These are phyloP conservation scores for Plasmodium relictum DNA, from an alignment of 169 alveolate genomes.

Conservation along the genomic window DNA sequence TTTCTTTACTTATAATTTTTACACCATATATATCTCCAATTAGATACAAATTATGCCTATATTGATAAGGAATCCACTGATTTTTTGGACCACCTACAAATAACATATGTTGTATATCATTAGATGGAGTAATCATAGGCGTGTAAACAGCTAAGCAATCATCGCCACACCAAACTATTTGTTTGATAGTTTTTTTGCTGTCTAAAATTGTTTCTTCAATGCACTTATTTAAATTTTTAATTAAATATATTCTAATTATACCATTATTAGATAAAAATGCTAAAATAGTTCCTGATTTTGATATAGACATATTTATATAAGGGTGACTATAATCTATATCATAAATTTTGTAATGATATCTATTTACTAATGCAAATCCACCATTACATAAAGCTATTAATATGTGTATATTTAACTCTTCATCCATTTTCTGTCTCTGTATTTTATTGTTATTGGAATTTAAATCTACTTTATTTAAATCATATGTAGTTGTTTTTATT, in stretches of 20 bases:
- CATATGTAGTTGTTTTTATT: constrained; percentile 55
- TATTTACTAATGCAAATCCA: constrained; percentile 54
- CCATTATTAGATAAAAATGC: constrained; percentile 69
- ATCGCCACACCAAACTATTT: constrained; percentile 87
- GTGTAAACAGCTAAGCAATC: constrained; percentile 84
- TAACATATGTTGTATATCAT: constrained; percentile 75
- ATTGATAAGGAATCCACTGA: constrained; percentile 85
- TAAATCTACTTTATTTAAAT: constrained; percentile 13
- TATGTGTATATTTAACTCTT: constrained; percentile 61
- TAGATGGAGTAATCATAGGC: constrained; percentile 78
- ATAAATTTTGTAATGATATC: constrained; percentile 39
- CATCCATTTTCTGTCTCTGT: background rate
- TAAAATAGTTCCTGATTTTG: constrained; percentile 65
- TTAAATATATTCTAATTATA: constrained; percentile 74
- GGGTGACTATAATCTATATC: constrained; percentile 25
- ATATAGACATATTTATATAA: constrained; percentile 61
- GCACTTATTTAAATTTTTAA: constrained; percentile 47
- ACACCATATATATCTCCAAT: constrained; percentile 83
- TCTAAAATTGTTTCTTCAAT: constrained; percentile 77
- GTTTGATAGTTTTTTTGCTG: constrained; percentile 68
- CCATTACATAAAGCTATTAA: constrained; percentile 47
- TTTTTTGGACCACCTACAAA: constrained; percentile 84
- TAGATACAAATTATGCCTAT: constrained; percentile 76
- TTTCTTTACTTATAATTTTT: constrained; percentile 78
- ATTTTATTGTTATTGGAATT: background rate